phyloP scores from a whole-genome alignment of 202 grass and related monocot species.

The Schoenoplectus tabernaemontani region DNA sequence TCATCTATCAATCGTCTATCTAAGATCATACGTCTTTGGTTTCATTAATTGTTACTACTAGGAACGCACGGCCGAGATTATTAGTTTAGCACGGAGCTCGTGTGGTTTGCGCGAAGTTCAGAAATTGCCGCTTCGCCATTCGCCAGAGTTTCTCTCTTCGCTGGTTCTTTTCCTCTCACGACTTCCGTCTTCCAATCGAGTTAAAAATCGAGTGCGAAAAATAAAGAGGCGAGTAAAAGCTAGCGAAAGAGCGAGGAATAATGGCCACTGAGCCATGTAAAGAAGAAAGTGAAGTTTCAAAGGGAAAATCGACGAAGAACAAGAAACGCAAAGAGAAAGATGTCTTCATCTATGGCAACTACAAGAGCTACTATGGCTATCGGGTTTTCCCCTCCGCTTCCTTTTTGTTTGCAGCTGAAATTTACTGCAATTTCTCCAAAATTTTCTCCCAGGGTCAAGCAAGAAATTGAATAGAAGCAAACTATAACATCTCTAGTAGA shows the following conservation, averaged over 20 bases:
- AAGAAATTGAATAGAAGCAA: neutral
- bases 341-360: constrained; percentile 87
- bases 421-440: neutral
- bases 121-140: neutral
- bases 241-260: constrained; percentile 4
- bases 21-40: neutral
- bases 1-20: neutral
- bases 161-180: neutral
- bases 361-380: constrained; percentile 92
- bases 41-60: neutral
- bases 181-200: neutral
- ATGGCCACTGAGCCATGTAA: neutral
- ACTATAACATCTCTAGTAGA: neutral
- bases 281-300: neutral
- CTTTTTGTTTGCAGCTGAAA: neutral
- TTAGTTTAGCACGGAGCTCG: neutral
- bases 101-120: neutral
- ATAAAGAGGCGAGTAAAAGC: neutral
- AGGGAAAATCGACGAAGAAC: constrained; percentile 7
- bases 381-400: constrained; percentile 29
- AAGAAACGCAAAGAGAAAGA: constrained; percentile 57
- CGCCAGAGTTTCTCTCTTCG: neutral
- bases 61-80: neutral
- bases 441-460: neutral
- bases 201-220: no score